A percentile compares a stretch with the other conserved stretches of the same genome.
Evolutionary conservation across 2,329 filamentous ascomycete genomes (phyloP).

Genomic region (Diaporthe longicolla): DNA sequence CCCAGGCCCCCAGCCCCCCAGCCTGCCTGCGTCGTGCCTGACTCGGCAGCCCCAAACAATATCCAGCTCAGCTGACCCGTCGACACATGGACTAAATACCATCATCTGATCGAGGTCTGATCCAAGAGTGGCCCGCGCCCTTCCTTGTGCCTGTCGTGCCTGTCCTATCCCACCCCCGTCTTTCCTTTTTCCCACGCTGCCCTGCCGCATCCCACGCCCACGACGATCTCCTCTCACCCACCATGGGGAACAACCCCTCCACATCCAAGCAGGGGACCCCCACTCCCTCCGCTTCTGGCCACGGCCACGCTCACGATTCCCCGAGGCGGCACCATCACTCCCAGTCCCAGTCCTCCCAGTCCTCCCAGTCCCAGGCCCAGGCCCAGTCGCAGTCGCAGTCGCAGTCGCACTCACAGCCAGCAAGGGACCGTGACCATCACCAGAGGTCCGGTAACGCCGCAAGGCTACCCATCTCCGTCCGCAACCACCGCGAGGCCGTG

Average conservation of each 20-base stretch:
- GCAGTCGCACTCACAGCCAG: constrained; percentile 46
- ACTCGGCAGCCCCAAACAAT: constrained; percentile 27
- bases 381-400: constrained; percentile 40
- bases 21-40: constrained; percentile 24
- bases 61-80: constrained; percentile 36
- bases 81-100: constrained; percentile 36
- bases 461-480: constrained; percentile 69
- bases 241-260: constrained; percentile 41
- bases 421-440: constrained; percentile 39
- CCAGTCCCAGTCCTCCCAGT: not conserved
- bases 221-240: constrained; percentile 35
- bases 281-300: constrained; percentile 43
- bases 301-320: constrained; percentile 30
- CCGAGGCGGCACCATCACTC: constrained; percentile 41
- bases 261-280: constrained; percentile 49
- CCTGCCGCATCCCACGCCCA: constrained; percentile 37
- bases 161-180: constrained; percentile 31
- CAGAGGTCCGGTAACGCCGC: constrained; percentile 57
- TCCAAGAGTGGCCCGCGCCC: constrained; percentile 38
- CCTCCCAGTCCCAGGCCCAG: too few species aligned
- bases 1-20: not conserved
- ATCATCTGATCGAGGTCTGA: constrained; percentile 39
- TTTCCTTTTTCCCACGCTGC: constrained; percentile 31
- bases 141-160: constrained; percentile 28
- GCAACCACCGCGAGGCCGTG: constrained; percentile 69